A percentile compares a stretch with the other conserved stretches of the same genome.
These are phyloP conservation scores for Forsythia suspensa DNA, from an alignment of 257 asterid genomes.

Conservation along the genomic window DNA sequence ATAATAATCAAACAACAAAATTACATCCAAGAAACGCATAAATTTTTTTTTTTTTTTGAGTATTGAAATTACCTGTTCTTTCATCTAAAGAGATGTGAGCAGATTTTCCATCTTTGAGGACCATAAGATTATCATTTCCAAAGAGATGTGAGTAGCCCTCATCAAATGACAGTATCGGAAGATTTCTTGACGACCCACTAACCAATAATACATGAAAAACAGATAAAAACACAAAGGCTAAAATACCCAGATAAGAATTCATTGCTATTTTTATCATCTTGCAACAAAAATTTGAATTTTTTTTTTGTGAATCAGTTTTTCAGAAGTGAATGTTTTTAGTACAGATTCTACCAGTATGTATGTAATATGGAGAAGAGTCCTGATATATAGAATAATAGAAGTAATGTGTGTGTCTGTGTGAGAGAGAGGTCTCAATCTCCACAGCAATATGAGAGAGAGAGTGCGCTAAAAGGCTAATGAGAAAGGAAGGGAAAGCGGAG, in stretches of 20 bases:
- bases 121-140: slow-evolving; percentile 76
- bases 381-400: slow-evolving; percentile 30
- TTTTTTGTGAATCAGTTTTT: too few relatives aligned
- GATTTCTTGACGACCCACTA: slow-evolving; percentile 62
- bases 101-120: slow-evolving; percentile 70
- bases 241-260: slow-evolving; percentile 30
- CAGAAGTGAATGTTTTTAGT: neutral
- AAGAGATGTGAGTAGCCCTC: slow-evolving; percentile 89
- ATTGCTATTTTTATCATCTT: slow-evolving; percentile 19
- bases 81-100: slow-evolving; percentile 70
- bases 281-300: neutral
- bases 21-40: neutral
- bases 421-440: slow-evolving; percentile 36
- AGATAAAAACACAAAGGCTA: neutral
- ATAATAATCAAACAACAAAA: neutral
- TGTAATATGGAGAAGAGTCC: slow-evolving; percentile 28
- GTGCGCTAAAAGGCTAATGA: slow-evolving; percentile 10
- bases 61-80: slow-evolving; percentile 59
- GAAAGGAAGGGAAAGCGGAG: slow-evolving; percentile 29
- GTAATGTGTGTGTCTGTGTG: slow-evolving; percentile 12
- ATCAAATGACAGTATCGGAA: slow-evolving; percentile 68
- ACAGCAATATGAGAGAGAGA: slow-evolving; percentile 28
- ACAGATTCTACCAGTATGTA: slow-evolving; percentile 10
- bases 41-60: too few relatives aligned
- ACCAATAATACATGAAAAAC: slow-evolving; percentile 30